Evolutionary conservation across 305 asterid genomes (phyloP).

Genomic region (Rubia balearica): DNA sequence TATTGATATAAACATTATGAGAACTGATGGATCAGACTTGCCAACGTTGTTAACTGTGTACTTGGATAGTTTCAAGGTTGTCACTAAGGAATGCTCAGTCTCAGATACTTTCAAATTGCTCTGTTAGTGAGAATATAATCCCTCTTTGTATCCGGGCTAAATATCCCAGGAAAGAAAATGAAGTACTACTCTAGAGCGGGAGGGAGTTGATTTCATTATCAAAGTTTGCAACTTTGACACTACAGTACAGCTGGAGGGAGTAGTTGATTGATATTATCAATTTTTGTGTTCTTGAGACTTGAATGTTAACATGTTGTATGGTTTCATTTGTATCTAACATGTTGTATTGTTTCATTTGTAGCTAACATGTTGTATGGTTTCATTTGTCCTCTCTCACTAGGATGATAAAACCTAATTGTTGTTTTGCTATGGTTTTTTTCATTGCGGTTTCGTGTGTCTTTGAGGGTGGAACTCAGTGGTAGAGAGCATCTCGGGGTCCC

Average conservation of each 20-base stretch:
- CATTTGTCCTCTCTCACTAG: too few relatives aligned
- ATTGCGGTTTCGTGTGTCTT: constrained; percentile 37
- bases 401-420: too few relatives aligned
- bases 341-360: too few relatives aligned
- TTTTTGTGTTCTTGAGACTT: too few relatives aligned
- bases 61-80: constrained; percentile 21
- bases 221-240: too few relatives aligned
- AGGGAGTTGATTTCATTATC: too few relatives aligned
- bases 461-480: constrained; percentile 40
- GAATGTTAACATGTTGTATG: too few relatives aligned
- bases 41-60: constrained; percentile 9
- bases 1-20: not conserved
- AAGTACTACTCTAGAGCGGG: too few relatives aligned
- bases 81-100: constrained; percentile 28
- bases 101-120: constrained; percentile 34
- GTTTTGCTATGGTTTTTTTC: constrained; percentile 6
- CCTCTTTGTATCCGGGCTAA: not conserved
- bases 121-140: constrained; percentile 20
- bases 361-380: too few relatives aligned
- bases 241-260: too few relatives aligned
- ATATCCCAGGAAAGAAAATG: not conserved
- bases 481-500: constrained; percentile 44
- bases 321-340: too few relatives aligned
- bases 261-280: too few relatives aligned
- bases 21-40: not conserved